These are phyloP conservation scores for Saccharomycopsis sp. DNA, from an alignment of 805 yeast genomes.

Conservation along the genomic window DNA sequence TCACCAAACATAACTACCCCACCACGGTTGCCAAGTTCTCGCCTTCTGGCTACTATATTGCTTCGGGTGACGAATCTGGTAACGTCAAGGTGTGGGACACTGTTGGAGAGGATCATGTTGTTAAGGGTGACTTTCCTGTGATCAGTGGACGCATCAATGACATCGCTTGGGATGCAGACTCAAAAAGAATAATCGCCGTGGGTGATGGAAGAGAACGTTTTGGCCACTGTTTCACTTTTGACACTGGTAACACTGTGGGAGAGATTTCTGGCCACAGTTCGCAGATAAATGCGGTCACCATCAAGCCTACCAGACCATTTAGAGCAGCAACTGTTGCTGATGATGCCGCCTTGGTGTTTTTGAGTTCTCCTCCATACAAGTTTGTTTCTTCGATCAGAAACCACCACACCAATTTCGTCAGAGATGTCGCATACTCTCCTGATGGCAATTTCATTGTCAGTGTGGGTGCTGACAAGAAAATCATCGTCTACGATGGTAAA, in stretches of 20 bases:
- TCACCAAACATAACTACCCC: constrained; percentile 58
- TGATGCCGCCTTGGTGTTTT: constrained; percentile 78
- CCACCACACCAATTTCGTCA: constrained; percentile 68
- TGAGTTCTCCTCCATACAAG: constrained; percentile 91
- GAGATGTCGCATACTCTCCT: constrained; percentile 78
- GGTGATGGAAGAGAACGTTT: constrained; percentile 89
- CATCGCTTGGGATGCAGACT: constrained; percentile 89
- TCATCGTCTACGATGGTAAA: constrained; percentile 79
- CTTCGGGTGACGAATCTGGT: constrained; percentile 91
- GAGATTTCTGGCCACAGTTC: constrained; percentile 91
- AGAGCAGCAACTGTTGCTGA: constrained; percentile 91
- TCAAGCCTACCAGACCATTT: constrained; percentile 83
- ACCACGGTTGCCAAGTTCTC: constrained; percentile 84
- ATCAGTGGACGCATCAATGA: constrained; percentile 77
- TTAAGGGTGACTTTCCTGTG: constrained; percentile 77
- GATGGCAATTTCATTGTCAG: constrained; percentile 69
- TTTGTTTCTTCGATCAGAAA: constrained; percentile 67
- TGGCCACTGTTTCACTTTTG: constrained; percentile 91
- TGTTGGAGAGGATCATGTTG: constrained; percentile 41
- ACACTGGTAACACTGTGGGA: constrained; percentile 94
- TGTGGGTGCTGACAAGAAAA: constrained; percentile 78
- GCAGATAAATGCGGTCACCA: constrained; percentile 73
- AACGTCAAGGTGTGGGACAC: constrained; percentile 84
- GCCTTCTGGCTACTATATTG: constrained; percentile 85
- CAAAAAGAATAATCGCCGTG: constrained; percentile 80